Percentiles rank a stretch among this genome's conserved stretches.
Evolutionary conservation across 73 alveolate species (phyloP).

Genomic region (Paramecium biaurelia): DNA sequence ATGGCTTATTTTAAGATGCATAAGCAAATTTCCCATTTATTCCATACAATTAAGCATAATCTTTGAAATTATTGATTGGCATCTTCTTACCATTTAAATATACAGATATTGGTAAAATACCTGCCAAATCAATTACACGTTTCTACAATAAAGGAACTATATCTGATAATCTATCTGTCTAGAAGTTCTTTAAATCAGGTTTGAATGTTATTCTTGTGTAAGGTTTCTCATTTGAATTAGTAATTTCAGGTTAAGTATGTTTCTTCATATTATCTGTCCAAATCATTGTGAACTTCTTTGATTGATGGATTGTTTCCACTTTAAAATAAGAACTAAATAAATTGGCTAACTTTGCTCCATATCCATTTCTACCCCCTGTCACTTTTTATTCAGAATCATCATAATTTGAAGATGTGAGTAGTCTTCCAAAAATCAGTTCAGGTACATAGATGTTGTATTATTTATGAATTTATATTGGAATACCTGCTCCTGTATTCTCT

Average conservation of each 20-base stretch:
- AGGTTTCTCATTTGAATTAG: slow-evolving; percentile 74
- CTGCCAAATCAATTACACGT: slow-evolving; percentile 99
- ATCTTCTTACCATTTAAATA: slow-evolving; percentile 85
- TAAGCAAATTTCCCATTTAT: slow-evolving; percentile 33
- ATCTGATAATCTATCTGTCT: slow-evolving; percentile 91
- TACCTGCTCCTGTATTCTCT: slow-evolving; percentile 96
- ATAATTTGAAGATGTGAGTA: slow-evolving; percentile 96
- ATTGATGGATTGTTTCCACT: slow-evolving; percentile 94
- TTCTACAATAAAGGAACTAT: slow-evolving; percentile 91
- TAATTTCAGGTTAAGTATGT: slow-evolving; percentile 76
- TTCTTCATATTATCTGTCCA: slow-evolving; percentile 84
- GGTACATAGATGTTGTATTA: slow-evolving; percentile 97
- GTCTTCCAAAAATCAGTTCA: slow-evolving; percentile 98
- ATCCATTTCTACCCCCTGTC: slow-evolving; percentile 99
- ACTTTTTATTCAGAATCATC: slow-evolving; percentile 95
- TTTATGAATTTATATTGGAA: slow-evolving; percentile 97
- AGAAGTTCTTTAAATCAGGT: slow-evolving; percentile 97
- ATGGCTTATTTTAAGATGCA: slow-evolving; percentile 67
- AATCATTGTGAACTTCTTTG: slow-evolving; percentile 73
- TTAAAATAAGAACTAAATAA: slow-evolving; percentile 93
- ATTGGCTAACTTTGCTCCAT: slow-evolving; percentile 99
- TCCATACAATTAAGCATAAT: slow-evolving; percentile 90
- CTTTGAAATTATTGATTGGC: slow-evolving; percentile 80
- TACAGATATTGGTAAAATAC: slow-evolving; percentile 84
- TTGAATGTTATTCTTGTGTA: slow-evolving; percentile 92